Evolutionary conservation across 2,329 filamentous ascomycete genomes (phyloP).

Genomic region (Onygenales sp.): DNA sequence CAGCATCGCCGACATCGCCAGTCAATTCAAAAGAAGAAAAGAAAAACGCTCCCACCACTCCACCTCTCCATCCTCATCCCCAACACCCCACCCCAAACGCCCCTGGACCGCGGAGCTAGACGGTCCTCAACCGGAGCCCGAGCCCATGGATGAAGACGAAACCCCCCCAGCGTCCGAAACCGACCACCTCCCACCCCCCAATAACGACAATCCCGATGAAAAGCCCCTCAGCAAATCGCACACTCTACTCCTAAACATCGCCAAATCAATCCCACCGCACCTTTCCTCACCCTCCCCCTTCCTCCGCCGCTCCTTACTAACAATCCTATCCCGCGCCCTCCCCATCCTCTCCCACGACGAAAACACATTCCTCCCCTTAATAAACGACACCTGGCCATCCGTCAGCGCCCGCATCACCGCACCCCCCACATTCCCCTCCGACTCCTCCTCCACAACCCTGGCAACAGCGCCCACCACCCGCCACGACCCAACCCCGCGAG

Average conservation of each 20-base stretch:
- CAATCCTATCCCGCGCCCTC: constrained; percentile 63
- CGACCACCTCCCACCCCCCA: constrained; percentile 26
- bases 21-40: constrained; percentile 25
- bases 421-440: constrained; percentile 47
- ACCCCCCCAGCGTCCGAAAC: constrained; percentile 13
- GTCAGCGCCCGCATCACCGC: constrained; percentile 37
- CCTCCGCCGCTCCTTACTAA: constrained; percentile 68
- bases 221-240: constrained; percentile 69
- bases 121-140: constrained; percentile 11
- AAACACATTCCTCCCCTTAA: constrained; percentile 73
- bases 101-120: constrained; percentile 16
- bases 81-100: constrained; percentile 14
- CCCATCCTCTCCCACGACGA: constrained; percentile 66
- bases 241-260: constrained; percentile 69
- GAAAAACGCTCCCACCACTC: constrained; percentile 16
- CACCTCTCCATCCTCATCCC: no score
- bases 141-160: constrained; percentile 17
- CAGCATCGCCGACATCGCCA: constrained; percentile 23
- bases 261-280: constrained; percentile 78
- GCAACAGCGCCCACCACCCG: constrained; percentile 9
- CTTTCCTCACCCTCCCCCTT: constrained; percentile 74
- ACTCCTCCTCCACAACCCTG: constrained; percentile 28
- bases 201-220: constrained; percentile 44
- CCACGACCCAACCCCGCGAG: constrained; percentile 44
- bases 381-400: constrained; percentile 87